Evolutionary conservation across 164 flowering plant genomes (phyloP), one percentile per base, ranked within the genome.

Genomic region (Nelumbo lutea): DNA sequence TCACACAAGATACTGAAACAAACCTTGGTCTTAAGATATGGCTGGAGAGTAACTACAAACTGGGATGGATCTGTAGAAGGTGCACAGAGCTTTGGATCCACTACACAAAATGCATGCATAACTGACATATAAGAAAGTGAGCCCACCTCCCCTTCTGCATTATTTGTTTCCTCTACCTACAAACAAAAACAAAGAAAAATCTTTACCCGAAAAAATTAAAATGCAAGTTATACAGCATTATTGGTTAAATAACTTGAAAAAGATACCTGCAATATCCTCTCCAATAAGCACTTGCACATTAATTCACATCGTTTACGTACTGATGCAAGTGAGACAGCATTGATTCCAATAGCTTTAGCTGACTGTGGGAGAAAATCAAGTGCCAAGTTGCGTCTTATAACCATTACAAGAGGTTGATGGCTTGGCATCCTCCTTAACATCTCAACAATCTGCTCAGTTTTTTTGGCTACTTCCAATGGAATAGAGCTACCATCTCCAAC

Each of bases 361-460:
- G 97, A 85, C 75, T 93, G 99, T 38, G 99, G 88, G 2, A 93
- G 81, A 80, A 96, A 96, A 78, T 96, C 99, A 72, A 96, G 97
- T 39, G 86, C 88, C 70, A 96, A 81, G 81, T 83, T 90, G 47
- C 95, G 90, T 76, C 79, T 89, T 57, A 96, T 84, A 64, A 96
- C 85, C 53, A 83, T 80, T 42, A 91, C 91, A 77, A 96, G 90
- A 71, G 79, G 88, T 72, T 96, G 96, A 76, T 86, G 87, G 79
- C 77, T 88, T 39, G 86, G 84, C 90, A 91, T 84, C 81, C 77
- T 88, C 75, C 85, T 86, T 73, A 85, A 77, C 86, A 93, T 78
- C 70, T 90, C 90, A 82, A 90, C 99, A 76, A 96, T 82, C 78
- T 96, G 99, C 79, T 96, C 96, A 59, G 98, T 89, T 77, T 91